Conservation (phyloP, 169 alveolate genomes). For the Plasmodium knowlesi region DNA sequence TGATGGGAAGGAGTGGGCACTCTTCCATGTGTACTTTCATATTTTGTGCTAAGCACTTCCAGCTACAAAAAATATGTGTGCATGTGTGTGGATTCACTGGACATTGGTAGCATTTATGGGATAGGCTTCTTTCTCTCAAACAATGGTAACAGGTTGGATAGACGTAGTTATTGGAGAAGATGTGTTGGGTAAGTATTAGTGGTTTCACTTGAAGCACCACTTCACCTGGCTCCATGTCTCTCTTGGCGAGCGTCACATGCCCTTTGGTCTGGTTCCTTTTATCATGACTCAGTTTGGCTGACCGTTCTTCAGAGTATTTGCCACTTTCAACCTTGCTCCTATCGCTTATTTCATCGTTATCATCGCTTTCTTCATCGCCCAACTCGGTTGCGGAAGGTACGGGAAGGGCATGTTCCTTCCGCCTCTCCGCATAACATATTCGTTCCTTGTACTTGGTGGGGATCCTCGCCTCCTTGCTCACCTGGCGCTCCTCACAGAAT, state of each 20-base stretch:
- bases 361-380: neutral
- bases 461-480: neutral
- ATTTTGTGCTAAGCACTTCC: slow-evolving; percentile 88
- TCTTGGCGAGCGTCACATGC: slow-evolving; percentile 16
- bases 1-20: slow-evolving; percentile 82
- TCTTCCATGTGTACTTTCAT: slow-evolving; percentile 89
- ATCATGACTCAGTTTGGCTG: too few species aligned
- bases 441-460: slow-evolving; percentile 35
- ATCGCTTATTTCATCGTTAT: neutral
- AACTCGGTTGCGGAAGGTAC: neutral
- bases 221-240: slow-evolving; percentile 54
- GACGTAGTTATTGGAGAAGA: slow-evolving; percentile 5
- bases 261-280: too few species aligned
- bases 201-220: slow-evolving; percentile 34
- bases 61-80: slow-evolving; percentile 88
- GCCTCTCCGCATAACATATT: slow-evolving; percentile 15
- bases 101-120: slow-evolving; percentile 83
- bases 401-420: neutral
- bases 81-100: slow-evolving; percentile 90
- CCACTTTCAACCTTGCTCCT: neutral
- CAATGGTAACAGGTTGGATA: slow-evolving; percentile 90
- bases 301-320: too few species aligned
- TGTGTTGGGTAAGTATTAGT: slow-evolving; percentile 27
- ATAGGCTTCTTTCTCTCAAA: slow-evolving; percentile 81
- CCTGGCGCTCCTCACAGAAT: slow-evolving; percentile 39